These are phyloP conservation scores for Sporobolomyces pararoseus DNA, from an alignment of 768 basidiomycete species.

Conservation along the genomic window DNA sequence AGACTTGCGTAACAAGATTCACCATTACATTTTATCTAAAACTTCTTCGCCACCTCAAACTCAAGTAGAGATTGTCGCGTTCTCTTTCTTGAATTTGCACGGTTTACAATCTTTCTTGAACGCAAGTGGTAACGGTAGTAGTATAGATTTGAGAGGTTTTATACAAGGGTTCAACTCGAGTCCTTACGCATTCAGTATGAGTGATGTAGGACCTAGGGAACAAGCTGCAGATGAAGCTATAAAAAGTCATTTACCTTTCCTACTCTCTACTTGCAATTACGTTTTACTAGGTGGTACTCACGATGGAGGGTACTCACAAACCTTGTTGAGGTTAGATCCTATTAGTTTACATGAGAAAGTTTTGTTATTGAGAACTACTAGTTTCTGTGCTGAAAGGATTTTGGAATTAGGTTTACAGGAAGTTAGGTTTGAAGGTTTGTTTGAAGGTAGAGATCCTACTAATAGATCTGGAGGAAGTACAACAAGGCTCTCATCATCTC, in stretches of 20 bases:
- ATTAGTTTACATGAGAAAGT: background rate
- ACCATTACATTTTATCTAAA: background rate
- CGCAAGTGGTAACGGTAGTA: too few relatives aligned
- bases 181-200: slow-evolving; percentile 10
- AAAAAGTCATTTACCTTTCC: slow-evolving; percentile 28
- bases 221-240: slow-evolving; percentile 16
- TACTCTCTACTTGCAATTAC: slow-evolving; percentile 5
- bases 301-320: background rate
- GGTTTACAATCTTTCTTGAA: background rate
- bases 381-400: background rate
- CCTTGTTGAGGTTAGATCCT: slow-evolving; percentile 6
- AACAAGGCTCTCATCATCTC: too few relatives aligned
- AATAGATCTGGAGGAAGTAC: background rate
- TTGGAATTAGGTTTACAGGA: slow-evolving; percentile 16
- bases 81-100: background rate
- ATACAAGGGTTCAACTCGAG: slow-evolving; percentile 15
- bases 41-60: background rate
- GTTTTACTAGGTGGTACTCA: slow-evolving; percentile 11
- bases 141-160: background rate
- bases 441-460: slow-evolving; percentile 6
- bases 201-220: background rate
- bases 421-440: background rate
- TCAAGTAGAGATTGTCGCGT: slow-evolving; percentile 5
- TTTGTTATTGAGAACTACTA: background rate
- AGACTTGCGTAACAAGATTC: slow-evolving; percentile 5